Percentiles rank a stretch among this genome's conserved stretches.
phyloP scores from a whole-genome alignment of 768 basidiomycete species.

The Saitozyma sp. region DNA sequence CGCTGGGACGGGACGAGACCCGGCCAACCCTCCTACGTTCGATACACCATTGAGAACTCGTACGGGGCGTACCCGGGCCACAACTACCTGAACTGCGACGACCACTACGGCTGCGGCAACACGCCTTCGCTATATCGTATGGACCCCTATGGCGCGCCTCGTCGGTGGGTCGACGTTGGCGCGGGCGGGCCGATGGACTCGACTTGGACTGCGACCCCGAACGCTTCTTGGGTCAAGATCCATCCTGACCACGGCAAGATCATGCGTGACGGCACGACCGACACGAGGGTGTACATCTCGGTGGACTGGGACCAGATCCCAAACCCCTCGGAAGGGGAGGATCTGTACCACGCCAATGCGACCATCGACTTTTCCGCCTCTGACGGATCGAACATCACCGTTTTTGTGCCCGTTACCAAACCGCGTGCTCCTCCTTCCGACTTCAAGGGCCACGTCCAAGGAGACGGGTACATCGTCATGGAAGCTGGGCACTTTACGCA shows the following conservation, averaged over 20 bases:
- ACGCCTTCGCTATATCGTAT: conserved; percentile 57
- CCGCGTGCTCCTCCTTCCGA: conserved; percentile 17
- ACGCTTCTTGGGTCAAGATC: conserved; percentile 61
- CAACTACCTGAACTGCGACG: conserved; percentile 62
- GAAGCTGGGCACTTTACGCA: conserved; percentile 65
- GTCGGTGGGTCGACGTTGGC: conserved; percentile 64
- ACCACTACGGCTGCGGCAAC: conserved; percentile 37
- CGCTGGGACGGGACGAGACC: conserved; percentile 59
- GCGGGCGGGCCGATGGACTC: conserved; percentile 64
- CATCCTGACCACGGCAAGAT: conserved; percentile 59
- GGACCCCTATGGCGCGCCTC: conserved; percentile 62
- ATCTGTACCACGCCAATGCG: conserved; percentile 8
- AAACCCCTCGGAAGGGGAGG: conserved; percentile 11
- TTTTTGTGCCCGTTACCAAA: conserved; percentile 27
- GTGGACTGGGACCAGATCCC: conserved; percentile 62
- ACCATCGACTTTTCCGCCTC: conserved; percentile 16
- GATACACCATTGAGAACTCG: conserved; percentile 64
- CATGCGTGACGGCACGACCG: conserved; percentile 53
- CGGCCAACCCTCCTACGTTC: conserved; percentile 59
- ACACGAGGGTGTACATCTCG: conserved; percentile 61
- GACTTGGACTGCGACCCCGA: conserved; percentile 59
- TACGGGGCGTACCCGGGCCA: conserved; percentile 70
- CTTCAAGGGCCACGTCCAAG: conserved; percentile 63
- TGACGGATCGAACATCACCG: conserved; percentile 36
- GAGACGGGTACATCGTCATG: conserved; percentile 64